These are phyloP conservation scores for Kazachstania bromeliacearum DNA, from an alignment of 805 yeast genomes.

Conservation along the genomic window DNA sequence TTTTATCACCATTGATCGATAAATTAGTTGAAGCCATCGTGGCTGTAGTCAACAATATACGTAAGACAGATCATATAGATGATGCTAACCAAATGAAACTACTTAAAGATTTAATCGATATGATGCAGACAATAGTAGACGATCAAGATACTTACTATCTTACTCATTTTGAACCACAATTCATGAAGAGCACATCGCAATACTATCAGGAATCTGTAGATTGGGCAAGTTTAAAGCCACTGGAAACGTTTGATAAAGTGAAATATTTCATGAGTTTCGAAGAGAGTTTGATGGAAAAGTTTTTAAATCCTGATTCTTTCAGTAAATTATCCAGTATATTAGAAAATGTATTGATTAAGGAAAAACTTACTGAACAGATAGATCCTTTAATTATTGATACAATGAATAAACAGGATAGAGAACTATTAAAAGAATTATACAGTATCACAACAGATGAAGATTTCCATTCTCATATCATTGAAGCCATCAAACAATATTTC, in stretches of 20 bases:
- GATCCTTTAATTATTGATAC: constrained; percentile 8
- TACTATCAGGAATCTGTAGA: constrained; percentile 46
- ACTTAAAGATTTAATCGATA: constrained; percentile 51
- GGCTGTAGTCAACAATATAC: constrained; percentile 22
- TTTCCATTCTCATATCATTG: constrained; percentile 9
- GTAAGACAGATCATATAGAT: neutral
- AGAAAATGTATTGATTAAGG: constrained; percentile 19
- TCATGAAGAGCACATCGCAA: constrained; percentile 43
- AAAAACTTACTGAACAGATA: constrained; percentile 9
- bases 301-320: constrained; percentile 18
- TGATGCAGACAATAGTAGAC: constrained; percentile 61
- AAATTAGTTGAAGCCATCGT: constrained; percentile 43
- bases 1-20: constrained; percentile 42
- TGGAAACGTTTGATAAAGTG: constrained; percentile 44
- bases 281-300: constrained; percentile 29
- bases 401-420: constrained; percentile 6
- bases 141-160: constrained; percentile 55
- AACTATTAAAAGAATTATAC: constrained; percentile 12
- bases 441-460: constrained; percentile 11
- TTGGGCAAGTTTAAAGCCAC: constrained; percentile 38
- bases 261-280: constrained; percentile 53
- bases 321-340: constrained; percentile 14
- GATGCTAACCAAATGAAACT: constrained; percentile 29
- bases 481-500: constrained; percentile 13
- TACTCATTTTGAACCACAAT: constrained; percentile 55